Evolutionary conservation across 1,284 basidiomycete species (phyloP).

Genomic region (Microbotryum violaceum): DNA sequence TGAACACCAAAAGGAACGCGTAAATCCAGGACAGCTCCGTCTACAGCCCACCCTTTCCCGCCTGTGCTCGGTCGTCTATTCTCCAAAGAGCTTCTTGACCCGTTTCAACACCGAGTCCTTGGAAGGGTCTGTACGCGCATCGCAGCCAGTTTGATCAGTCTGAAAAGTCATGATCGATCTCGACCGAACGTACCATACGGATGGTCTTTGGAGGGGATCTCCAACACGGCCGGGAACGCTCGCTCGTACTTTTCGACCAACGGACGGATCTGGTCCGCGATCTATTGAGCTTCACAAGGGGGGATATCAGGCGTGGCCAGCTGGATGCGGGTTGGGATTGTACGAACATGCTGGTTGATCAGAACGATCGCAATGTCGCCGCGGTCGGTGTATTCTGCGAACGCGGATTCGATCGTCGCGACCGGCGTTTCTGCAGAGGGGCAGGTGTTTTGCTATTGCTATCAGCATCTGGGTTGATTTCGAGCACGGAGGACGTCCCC

Average conservation of each 20-base stretch:
- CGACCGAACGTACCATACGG: slow-evolving; percentile 40
- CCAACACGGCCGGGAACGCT: slow-evolving; percentile 91
- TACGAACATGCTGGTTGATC: slow-evolving; percentile 88
- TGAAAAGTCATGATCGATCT: too few species aligned
- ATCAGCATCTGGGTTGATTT: too few species aligned
- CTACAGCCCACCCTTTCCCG: too few species aligned
- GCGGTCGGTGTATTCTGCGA: slow-evolving; percentile 84
- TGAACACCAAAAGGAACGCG: too few species aligned
- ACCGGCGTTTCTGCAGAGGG: slow-evolving; percentile 67
- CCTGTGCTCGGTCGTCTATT: slow-evolving; percentile 45
- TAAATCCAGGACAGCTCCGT: too few species aligned
- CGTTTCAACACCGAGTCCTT: slow-evolving; percentile 97
- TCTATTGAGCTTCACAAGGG: slow-evolving; percentile 46
- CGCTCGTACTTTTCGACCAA: slow-evolving; percentile 91
- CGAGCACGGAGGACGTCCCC: too few species aligned
- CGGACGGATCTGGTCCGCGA: slow-evolving; percentile 93
- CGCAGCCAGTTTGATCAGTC: not conserved
- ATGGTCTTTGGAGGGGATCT: slow-evolving; percentile 84
- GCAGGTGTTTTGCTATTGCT: too few species aligned
- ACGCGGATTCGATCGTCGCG: slow-evolving; percentile 76
- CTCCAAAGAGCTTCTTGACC: slow-evolving; percentile 92
- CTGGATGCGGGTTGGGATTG: not conserved
- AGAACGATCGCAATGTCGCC: slow-evolving; percentile 89
- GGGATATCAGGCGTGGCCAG: not conserved
- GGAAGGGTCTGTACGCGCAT: slow-evolving; percentile 66